Percentiles rank a stretch among this genome's conserved stretches.
Conservation (phyloP, 1,284 basidiomycete genomes). For the Apiotrichum sp. region DNA sequence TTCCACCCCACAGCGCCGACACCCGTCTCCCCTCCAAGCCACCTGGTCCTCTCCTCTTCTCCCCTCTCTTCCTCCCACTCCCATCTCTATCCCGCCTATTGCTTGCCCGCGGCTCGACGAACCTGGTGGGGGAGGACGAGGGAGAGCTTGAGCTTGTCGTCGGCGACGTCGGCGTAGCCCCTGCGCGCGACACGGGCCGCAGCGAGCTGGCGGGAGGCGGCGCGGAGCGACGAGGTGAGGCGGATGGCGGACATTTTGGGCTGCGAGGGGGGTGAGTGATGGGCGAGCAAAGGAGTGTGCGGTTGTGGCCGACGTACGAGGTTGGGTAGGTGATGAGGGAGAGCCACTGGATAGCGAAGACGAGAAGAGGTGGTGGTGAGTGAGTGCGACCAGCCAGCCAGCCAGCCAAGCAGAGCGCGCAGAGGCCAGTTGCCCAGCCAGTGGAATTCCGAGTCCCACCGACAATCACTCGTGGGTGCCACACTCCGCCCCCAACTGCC, state of each 20-base stretch:
- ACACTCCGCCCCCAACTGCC: too few relatives aligned
- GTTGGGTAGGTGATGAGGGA: not conserved
- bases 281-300: not conserved
- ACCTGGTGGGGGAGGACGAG: slow-evolving; percentile 91
- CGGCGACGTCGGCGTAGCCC: slow-evolving; percentile 70
- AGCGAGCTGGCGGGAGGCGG: slow-evolving; percentile 32
- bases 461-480: too few relatives aligned
- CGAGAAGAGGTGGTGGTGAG: too few relatives aligned
- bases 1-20: too few relatives aligned
- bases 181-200: slow-evolving; percentile 54
- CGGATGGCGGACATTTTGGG: slow-evolving; percentile 38
- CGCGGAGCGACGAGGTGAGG: slow-evolving; percentile 42
- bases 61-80: too few relatives aligned
- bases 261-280: slow-evolving; percentile 1
- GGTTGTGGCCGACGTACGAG: not conserved
- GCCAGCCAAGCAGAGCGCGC: too few relatives aligned
- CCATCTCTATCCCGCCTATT: too few relatives aligned
- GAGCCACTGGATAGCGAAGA: not conserved
- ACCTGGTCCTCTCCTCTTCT: too few relatives aligned
- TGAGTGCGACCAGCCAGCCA: too few relatives aligned
- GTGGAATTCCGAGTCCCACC: too few relatives aligned
- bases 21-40: too few relatives aligned
- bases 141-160: slow-evolving; percentile 68
- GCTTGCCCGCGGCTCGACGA: slow-evolving; percentile 35
- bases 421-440: too few relatives aligned